Evolutionary conservation across 2,329 filamentous ascomycete genomes (phyloP), one percentile per base, ranked within the genome.

Genomic region (Trichophyton benhamiae): DNA sequence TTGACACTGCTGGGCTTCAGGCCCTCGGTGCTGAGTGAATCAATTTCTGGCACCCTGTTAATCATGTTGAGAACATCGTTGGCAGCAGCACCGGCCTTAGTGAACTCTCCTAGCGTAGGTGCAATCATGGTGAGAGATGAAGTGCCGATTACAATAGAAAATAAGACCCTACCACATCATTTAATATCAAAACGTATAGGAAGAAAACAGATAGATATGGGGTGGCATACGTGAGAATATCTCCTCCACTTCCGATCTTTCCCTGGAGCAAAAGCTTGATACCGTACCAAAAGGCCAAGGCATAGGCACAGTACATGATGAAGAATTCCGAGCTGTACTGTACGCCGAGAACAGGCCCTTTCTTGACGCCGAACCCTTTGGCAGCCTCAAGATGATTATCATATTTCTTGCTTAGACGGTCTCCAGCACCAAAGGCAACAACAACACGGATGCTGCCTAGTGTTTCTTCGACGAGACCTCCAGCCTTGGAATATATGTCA

Each of bases 401-500:
- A 48, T 72, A 73, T 49, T 69, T 70, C 17, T 57, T 48, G 0
- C 68, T 68, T 7, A 73, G 64, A 3, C 66, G 67, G 5, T 67
- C 65, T 20, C 67, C 65, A 0, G 69, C 68, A 62, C 78, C 77
- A 65, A 82, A 82, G 0, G 77, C 77, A 57, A 76, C 73, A 7
- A 82, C 77, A 0, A 78, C 82, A 2, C 76, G 73, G 62, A 82
- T 77, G 0, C 77, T 79, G 6, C 74, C 74, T 44, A 82, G 72
- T 0, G 78, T 77, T 62, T 82, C 80, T 67, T 82, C 77, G 1
- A 79, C 79, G 2, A 82, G 63, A 15, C 63, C 63, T 30, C 62
- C 60, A 6, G 63, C 63, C 46, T 65, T 63, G 15, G 63, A 62
- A 30, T 63, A 63, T 11, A 65, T 75, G 7, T 78, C 79, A 44